These are phyloP conservation scores for Penicillium ochrochloron DNA, from an alignment of 495 filamentous ascomycete species.

Conservation along the genomic window DNA sequence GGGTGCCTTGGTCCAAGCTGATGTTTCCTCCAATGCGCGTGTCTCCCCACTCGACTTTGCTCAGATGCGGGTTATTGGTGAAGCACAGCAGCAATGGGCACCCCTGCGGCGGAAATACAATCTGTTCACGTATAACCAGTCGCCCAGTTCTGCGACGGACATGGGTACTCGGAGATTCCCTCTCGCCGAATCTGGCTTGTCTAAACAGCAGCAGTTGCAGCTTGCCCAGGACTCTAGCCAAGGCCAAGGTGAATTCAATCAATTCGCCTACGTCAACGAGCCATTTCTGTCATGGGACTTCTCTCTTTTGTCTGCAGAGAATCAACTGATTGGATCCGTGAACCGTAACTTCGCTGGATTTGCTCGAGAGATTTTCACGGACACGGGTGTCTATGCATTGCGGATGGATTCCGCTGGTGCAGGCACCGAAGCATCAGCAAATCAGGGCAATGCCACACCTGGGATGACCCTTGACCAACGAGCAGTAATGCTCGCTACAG, in stretches of 20 bases:
- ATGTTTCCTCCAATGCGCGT: constrained; percentile 47
- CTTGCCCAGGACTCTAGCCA: constrained; percentile 37
- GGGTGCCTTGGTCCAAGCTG: constrained; percentile 43
- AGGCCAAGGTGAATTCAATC: constrained; percentile 53
- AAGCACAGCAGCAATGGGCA: constrained; percentile 72
- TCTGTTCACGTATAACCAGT: constrained; percentile 59
- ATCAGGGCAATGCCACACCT: constrained; percentile 25
- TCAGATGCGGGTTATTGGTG: constrained; percentile 69
- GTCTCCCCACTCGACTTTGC: constrained; percentile 56
- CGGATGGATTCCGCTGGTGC: constrained; percentile 67
- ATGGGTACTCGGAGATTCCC: constrained; percentile 42
- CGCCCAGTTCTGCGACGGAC: constrained; percentile 41
- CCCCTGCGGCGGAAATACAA: constrained; percentile 70
- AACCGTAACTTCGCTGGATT: constrained; percentile 72
- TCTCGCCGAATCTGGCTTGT: constrained; percentile 52
- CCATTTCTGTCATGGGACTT: constrained; percentile 64
- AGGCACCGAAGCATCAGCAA: constrained; percentile 39
- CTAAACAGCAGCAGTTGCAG: constrained; percentile 54
- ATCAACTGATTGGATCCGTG: constrained; percentile 60
- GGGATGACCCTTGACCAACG: constrained; percentile 74
- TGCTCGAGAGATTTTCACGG: constrained; percentile 72
- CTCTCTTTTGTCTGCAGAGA: constrained; percentile 52
- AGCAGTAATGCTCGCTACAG: constrained; percentile 73
- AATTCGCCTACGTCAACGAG: constrained; percentile 68
- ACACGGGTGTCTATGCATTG: constrained; percentile 71